These are phyloP conservation scores for Ogataea methylovora DNA, from an alignment of 805 yeast species.

Conservation along the genomic window DNA sequence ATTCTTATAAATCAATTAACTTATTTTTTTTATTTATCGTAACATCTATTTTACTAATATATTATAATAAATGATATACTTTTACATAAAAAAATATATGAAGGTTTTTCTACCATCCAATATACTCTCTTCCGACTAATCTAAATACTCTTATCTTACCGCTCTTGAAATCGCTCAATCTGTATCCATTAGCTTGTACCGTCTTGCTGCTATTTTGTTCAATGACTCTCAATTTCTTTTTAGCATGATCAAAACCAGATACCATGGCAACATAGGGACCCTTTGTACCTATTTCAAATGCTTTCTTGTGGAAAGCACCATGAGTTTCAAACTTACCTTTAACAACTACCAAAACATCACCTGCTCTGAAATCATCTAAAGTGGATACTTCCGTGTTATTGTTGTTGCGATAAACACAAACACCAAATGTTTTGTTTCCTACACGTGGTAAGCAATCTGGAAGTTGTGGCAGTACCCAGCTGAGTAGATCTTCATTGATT, in stretches of 20 bases:
- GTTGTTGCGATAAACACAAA: slow-evolving; percentile 53
- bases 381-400: slow-evolving; percentile 42
- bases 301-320: slow-evolving; percentile 19
- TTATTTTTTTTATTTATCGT: too few relatives aligned
- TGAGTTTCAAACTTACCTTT: slow-evolving; percentile 66
- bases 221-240: slow-evolving; percentile 62
- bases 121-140: slow-evolving; percentile 61
- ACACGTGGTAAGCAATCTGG: slow-evolving; percentile 34
- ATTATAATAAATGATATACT: not conserved
- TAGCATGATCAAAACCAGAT: slow-evolving; percentile 64
- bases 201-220: slow-evolving; percentile 46
- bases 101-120: slow-evolving; percentile 50
- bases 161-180: slow-evolving; percentile 61
- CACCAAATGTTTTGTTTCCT: slow-evolving; percentile 68
- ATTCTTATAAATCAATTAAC: too few relatives aligned
- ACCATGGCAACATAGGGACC: slow-evolving; percentile 55
- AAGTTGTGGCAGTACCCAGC: slow-evolving; percentile 27
- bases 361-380: slow-evolving; percentile 62
- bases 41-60: too few relatives aligned
- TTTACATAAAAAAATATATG: not conserved
- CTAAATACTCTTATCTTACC: slow-evolving; percentile 82
- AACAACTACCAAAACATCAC: slow-evolving; percentile 75
- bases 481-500: slow-evolving; percentile 23
- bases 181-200: slow-evolving; percentile 54
- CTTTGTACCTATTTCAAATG: slow-evolving; percentile 48